phyloP scores from a whole-genome alignment of 1,284 basidiomycete species.

The Boletus semigastroideus region DNA sequence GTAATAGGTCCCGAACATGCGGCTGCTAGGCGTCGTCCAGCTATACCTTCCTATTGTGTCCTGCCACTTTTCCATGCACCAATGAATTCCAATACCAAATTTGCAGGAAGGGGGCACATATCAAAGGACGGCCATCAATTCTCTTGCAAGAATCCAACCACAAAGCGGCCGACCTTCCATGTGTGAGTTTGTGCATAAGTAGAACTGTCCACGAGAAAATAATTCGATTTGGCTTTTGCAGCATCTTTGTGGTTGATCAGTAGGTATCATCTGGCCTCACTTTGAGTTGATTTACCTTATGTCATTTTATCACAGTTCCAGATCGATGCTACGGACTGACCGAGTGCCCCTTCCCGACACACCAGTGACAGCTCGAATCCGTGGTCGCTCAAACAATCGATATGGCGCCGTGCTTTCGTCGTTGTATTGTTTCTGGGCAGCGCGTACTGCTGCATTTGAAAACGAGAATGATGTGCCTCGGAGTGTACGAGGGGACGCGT shows the following conservation, averaged over 20 bases:
- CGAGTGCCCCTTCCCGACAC: slow-evolving; percentile 31
- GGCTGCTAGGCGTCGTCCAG: slow-evolving; percentile 36
- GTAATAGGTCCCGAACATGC: slow-evolving; percentile 46
- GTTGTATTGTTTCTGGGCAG: slow-evolving; percentile 53
- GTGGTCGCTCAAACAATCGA: slow-evolving; percentile 42
- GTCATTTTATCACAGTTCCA: slow-evolving; percentile 38
- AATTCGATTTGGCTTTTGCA: slow-evolving; percentile 6
- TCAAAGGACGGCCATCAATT: slow-evolving; percentile 52
- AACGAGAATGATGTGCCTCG: slow-evolving; percentile 26
- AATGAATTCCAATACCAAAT: slow-evolving; percentile 28
- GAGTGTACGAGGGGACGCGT: slow-evolving; percentile 53
- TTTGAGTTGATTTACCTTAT: background rate
- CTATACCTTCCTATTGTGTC: slow-evolving; percentile 55
- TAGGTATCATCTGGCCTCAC: background rate
- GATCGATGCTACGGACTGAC: slow-evolving; percentile 48
- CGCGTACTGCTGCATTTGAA: slow-evolving; percentile 43
- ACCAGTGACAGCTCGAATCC: slow-evolving; percentile 43
- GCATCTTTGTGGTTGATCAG: slow-evolving; percentile 32
- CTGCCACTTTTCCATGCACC: slow-evolving; percentile 55
- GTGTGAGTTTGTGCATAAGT: slow-evolving; percentile 14
- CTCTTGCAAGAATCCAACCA: slow-evolving; percentile 53
- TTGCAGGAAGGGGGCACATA: slow-evolving; percentile 44
- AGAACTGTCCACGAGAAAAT: background rate
- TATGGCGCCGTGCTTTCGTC: slow-evolving; percentile 60
- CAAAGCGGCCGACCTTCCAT: slow-evolving; percentile 39